Percentiles rank a stretch among this genome's conserved stretches.
Conservation (phyloP, 2,329 filamentous ascomycete species). For the Diaporthe aspalathi region DNA sequence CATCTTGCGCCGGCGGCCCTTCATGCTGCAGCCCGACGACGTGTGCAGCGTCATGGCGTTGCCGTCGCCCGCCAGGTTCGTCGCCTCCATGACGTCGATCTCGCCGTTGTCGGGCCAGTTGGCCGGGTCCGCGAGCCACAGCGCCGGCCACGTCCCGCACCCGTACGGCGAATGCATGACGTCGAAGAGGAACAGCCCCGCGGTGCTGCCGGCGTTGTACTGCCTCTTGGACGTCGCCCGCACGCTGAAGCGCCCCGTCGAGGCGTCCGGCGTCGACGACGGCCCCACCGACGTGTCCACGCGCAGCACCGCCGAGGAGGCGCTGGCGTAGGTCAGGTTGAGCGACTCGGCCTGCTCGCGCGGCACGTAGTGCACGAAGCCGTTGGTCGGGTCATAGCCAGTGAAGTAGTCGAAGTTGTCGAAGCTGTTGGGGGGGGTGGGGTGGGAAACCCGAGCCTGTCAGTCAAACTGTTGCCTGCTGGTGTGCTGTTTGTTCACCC, state of each 20-base stretch:
- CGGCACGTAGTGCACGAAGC: conserved; percentile 67
- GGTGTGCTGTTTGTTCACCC: neutral
- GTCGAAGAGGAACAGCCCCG: conserved; percentile 72
- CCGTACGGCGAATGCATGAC: conserved; percentile 72
- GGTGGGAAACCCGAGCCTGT: neutral
- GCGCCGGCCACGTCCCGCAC: conserved; percentile 73
- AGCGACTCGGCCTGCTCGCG: conserved; percentile 40
- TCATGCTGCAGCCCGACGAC: conserved; percentile 61
- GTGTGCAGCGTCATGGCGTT: conserved; percentile 73
- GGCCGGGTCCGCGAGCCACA: conserved; percentile 72
- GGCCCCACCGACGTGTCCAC: conserved; percentile 68
- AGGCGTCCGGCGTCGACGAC: conserved; percentile 48
- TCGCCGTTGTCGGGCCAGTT: conserved; percentile 75
- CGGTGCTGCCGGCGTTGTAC: conserved; percentile 62
- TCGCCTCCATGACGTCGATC: conserved; percentile 71
- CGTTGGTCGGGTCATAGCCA: conserved; percentile 61
- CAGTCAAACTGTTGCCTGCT: neutral
- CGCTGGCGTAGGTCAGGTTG: conserved; percentile 72
- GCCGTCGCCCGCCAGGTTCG: conserved; percentile 64
- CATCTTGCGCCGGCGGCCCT: conserved; percentile 63
- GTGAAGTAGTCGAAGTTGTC: conserved; percentile 66
- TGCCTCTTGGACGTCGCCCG: conserved; percentile 70
- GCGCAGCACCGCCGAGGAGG: conserved; percentile 64
- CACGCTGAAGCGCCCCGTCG: conserved; percentile 71
- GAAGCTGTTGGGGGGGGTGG: conserved; percentile 17